Evolutionary conservation across 345 rosid species (phyloP).

Genomic region (Chamaenerion angustifolium): DNA sequence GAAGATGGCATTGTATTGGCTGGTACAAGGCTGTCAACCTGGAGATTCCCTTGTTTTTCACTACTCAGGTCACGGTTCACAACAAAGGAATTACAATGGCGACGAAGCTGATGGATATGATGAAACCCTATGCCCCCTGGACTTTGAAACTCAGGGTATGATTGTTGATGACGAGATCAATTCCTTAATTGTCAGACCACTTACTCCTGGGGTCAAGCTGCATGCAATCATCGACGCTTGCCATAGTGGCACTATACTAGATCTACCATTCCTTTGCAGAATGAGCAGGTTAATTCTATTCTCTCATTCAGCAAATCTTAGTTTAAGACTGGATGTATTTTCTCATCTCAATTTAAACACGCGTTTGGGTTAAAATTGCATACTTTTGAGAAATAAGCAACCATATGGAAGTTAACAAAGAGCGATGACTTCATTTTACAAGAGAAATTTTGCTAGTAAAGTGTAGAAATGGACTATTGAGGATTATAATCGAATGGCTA

Average conservation of each 20-base stretch:
- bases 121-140: conserved; percentile 74
- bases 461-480: background rate
- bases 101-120: conserved; percentile 85
- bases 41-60: conserved; percentile 83
- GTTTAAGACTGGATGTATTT: too few species aligned
- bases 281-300: conserved; percentile 42
- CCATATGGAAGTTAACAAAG: too few species aligned
- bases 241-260: conserved; percentile 77
- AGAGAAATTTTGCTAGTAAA: too few species aligned
- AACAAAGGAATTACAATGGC: conserved; percentile 54
- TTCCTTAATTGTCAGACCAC: conserved; percentile 55
- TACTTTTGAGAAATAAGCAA: too few species aligned
- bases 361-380: too few species aligned
- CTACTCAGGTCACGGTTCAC: conserved; percentile 75
- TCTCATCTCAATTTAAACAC: too few species aligned
- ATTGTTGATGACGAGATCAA: conserved; percentile 80
- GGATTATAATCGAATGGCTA: background rate
- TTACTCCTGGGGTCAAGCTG: conserved; percentile 58
- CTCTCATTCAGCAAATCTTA: background rate
- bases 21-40: conserved; percentile 72
- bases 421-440: too few species aligned
- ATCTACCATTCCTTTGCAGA: conserved; percentile 69
- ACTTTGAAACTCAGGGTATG: conserved; percentile 88
- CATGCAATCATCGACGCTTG: conserved; percentile 75
- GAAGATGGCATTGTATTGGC: conserved; percentile 83